Evolutionary conservation across 495 filamentous ascomycete species (phyloP), one percentile per base, ranked within the genome.

Genomic region (Talaromyces liani): DNA sequence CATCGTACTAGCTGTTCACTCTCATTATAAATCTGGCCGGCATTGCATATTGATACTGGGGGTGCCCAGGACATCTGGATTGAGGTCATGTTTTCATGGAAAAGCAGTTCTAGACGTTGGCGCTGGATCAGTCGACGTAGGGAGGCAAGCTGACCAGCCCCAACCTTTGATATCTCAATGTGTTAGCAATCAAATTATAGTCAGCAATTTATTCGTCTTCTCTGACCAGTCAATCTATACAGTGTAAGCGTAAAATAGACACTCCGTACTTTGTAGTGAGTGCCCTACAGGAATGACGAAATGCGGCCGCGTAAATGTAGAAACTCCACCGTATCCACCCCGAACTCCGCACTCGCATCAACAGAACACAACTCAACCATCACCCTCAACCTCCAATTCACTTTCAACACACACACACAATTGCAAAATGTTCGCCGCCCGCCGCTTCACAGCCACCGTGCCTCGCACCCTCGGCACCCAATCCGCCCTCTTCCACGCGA

Each of bases 401-500:
- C 36, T 16, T 41, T 16, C 10, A 41, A 1, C 12, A 16, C 12
- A 16, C 34, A 18, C 18, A 49, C 29, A 20, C n/a, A 6, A 12
- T 45, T 27, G 27, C 45, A 72, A 49, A 47, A 81, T 79, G 77
- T 81, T 81, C 60, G 73, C 75, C 58, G 67, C 76, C 58, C 77
- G 77, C 59, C 79, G 77, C 65, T 61, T 79, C 45, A 70, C 75
- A 41, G 68, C 73, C 59, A 63, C 65, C 39, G 24, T 75, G 45
- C 76, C 77, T 58, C 73, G 75, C 70, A 71, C 68, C 55, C 9
- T 62, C 60, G 61, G 70, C 41, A 64, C 71, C 49, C 75, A 76
- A 66, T 68, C 69, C 12, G 77, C 77, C 7, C 71, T 73, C 56
- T 81, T 81, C 73, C 77, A 87, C 75, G 77, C 69, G 63, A 82